Percentiles rank a stretch among this genome's conserved stretches.
phyloP scores from a whole-genome alignment of 805 yeast genomes.

The Wickerhamomyces bovis region DNA sequence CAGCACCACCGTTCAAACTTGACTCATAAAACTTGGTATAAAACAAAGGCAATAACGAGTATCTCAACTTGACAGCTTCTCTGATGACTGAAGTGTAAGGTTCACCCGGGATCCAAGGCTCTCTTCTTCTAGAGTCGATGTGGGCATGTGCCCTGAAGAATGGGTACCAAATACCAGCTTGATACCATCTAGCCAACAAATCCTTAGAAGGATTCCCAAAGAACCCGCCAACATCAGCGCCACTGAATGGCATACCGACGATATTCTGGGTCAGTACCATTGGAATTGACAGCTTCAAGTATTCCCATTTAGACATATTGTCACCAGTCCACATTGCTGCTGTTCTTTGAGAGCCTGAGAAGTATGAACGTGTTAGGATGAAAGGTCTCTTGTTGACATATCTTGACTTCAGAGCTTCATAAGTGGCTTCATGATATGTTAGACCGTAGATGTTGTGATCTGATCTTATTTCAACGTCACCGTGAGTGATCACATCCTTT shows the following conservation, averaged over 20 bases:
- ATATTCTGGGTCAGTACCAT: constrained; percentile 79
- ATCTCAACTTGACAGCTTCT: constrained; percentile 68
- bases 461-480: constrained; percentile 85
- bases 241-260: constrained; percentile 86
- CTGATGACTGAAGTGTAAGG: constrained; percentile 62
- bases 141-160: constrained; percentile 97
- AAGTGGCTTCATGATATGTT: constrained; percentile 76
- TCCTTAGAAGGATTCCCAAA: constrained; percentile 86
- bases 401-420: constrained; percentile 53
- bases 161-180: constrained; percentile 93
- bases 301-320: constrained; percentile 89
- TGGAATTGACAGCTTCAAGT: constrained; percentile 72
- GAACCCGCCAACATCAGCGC: constrained; percentile 97
- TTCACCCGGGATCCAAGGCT: constrained; percentile 83
- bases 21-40: constrained; percentile 75
- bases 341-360: constrained; percentile 85
- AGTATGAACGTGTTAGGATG: constrained; percentile 78
- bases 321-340: constrained; percentile 99
- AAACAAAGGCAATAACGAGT: constrained; percentile 66
- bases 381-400: constrained; percentile 66
- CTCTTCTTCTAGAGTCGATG: constrained; percentile 86
- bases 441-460: constrained; percentile 83
- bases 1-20: constrained; percentile 56
- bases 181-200: constrained; percentile 88
- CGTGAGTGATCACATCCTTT: constrained; percentile 71